Conservation (phyloP, 2,329 filamentous ascomycete species). For the Colletotrichum cereale region DNA sequence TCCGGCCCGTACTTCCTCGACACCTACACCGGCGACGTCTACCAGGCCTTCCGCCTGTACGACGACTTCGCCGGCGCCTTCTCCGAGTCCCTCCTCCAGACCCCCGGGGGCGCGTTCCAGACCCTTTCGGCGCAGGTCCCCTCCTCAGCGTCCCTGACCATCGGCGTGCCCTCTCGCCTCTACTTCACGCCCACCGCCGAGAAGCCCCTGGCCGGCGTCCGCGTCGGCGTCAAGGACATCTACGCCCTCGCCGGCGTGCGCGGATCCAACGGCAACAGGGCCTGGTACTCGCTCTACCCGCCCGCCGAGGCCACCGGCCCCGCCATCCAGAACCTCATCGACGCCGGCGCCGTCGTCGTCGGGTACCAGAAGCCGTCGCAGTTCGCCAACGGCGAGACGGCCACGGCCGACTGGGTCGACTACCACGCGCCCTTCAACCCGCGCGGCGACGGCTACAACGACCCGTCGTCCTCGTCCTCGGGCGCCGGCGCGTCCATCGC, state of each 20-base stretch:
- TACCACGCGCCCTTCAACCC: constrained; percentile 57
- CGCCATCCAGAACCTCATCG: constrained; percentile 67
- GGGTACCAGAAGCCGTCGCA: constrained; percentile 61
- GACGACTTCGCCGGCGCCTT: constrained; percentile 51
- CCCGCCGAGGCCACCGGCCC: constrained; percentile 60
- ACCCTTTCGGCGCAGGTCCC: constrained; percentile 50
- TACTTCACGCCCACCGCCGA: constrained; percentile 66
- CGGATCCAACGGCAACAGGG: constrained; percentile 66
- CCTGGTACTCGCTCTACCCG: constrained; percentile 67
- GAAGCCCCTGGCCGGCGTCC: constrained; percentile 71
- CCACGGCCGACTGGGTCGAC: constrained; percentile 61
- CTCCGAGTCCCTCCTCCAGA: constrained; percentile 48
- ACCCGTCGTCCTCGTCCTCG: constrained; percentile 56
- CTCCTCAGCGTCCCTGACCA: constrained; percentile 46
- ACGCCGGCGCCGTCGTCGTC: constrained; percentile 65
- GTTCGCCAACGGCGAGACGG: constrained; percentile 56
- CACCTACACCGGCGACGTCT: constrained; percentile 46
- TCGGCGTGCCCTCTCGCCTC: constrained; percentile 70
- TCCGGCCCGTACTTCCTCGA: constrained; percentile 55
- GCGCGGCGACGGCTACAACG: constrained; percentile 61
- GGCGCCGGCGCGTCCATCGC: constrained; percentile 51
- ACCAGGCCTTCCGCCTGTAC: constrained; percentile 53
- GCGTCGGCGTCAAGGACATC: constrained; percentile 74
- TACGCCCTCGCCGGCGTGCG: constrained; percentile 67
- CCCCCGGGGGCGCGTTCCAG: constrained; percentile 48